These are phyloP conservation scores for Paraconiothyrium sp. DNA, from an alignment of 2,329 filamentous ascomycete genomes.

Conservation along the genomic window DNA sequence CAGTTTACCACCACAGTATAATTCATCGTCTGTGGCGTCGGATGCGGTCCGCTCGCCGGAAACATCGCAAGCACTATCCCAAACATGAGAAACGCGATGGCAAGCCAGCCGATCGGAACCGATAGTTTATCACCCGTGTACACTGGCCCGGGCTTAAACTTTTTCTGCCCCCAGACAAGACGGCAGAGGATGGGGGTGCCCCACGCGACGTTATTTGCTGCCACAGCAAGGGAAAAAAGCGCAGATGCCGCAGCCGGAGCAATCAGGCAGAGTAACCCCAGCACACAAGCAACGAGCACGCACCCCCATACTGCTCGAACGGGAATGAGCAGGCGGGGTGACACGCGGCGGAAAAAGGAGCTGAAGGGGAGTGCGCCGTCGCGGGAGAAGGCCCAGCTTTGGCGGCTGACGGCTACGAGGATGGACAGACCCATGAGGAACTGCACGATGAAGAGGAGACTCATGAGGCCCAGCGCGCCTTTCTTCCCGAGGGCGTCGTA, in stretches of 20 bases:
- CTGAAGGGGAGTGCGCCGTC: conserved; percentile 71
- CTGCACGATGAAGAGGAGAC: conserved; percentile 67
- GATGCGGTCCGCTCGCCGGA: conserved; percentile 64
- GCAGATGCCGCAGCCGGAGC: conserved; percentile 66
- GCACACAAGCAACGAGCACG: conserved; percentile 60
- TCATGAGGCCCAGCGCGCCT: conserved; percentile 67
- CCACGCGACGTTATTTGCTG: conserved; percentile 70
- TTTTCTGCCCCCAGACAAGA: conserved; percentile 65
- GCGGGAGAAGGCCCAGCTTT: conserved; percentile 71
- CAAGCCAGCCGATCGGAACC: conserved; percentile 62
- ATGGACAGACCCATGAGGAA: conserved; percentile 70
- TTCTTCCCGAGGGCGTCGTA: conserved; percentile 68
- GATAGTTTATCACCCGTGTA: conserved; percentile 64
- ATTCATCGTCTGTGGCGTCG: conserved; percentile 65
- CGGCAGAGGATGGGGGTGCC: conserved; percentile 67
- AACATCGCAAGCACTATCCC: conserved; percentile 68
- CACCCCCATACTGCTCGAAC: conserved; percentile 66
- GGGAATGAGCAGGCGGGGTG: conserved; percentile 65
- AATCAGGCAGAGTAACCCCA: conserved; percentile 68
- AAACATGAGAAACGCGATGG: conserved; percentile 65
- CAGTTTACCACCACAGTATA: conserved; percentile 71
- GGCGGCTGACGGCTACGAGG: conserved; percentile 66
- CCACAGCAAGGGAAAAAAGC: conserved; percentile 68
- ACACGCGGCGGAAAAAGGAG: conserved; percentile 65
- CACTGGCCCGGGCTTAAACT: conserved; percentile 68